Base-by-base conservation (phyloP, 2,329 filamentous ascomycete species). In the Coniochaeta sp. region DNA sequence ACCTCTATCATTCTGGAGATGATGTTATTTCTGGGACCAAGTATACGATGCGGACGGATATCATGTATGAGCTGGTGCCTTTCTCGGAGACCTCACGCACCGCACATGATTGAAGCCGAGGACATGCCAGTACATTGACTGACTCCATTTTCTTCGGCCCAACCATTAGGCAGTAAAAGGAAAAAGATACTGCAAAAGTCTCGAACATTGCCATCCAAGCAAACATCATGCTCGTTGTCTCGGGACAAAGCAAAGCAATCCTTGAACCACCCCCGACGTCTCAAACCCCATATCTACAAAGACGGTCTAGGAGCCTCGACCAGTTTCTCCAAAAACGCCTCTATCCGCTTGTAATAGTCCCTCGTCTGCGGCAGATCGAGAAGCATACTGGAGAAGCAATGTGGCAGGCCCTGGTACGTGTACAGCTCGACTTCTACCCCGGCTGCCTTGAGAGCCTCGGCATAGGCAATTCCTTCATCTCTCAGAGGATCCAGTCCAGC, bases 21-120 rank as follows among this genome's bases (percentile, higher is more conserved):
- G 72, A 76, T 24, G 84, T 87, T 0, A 64, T 70, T 9, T 66
- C 68, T 16, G 83, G 84, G 0, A 71, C 71, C 4, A 87, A 87
- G 73, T 85, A 81, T 65, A 83, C 81, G 5, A 75, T 85, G 71
- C 73, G 83, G 62, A 81, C 77, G 16, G 82, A 85, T 65, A 74
- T 86, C 55, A 70, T 85, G 70, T 84, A 82, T 62, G 68, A 75
- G 61, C 62, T 68, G 57, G 54, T 56, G 47, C 26, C 47, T 26
- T 24, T 52, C 22, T 24, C 22, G 3, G 22, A 52, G 47, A 24
- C 30, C 24, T 17, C 10, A 9, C 2, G 7, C 22, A 5, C 16
- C 16, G 16, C 19, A 14, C 24, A 52, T 14, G 47, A 2, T 10
- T 24, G 22, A 24, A 4, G 17, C 10, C 10, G 5, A 16, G 19